Evolutionary conservation across 225 moss, liverwort and hornwort species (phyloP).

Genomic region (Pseudisothecium myosuroides): DNA sequence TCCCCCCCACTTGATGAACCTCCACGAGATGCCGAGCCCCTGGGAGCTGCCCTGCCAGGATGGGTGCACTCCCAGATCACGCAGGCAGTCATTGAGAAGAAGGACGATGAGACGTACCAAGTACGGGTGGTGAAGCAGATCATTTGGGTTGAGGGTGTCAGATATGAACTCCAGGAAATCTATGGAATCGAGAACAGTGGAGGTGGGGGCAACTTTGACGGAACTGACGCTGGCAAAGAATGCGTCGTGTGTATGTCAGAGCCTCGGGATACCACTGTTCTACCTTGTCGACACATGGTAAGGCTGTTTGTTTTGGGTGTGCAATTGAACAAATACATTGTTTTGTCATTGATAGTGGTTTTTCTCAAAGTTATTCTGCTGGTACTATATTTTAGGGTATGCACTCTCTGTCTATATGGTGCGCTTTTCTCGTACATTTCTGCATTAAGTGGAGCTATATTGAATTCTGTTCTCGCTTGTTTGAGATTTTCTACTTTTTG

Average conservation of each 20-base stretch:
- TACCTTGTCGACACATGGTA: slow-evolving; percentile 99
- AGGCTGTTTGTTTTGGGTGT: background rate
- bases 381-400: background rate
- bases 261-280: slow-evolving; percentile 87
- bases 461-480: background rate
- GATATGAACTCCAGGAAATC: slow-evolving; percentile 90
- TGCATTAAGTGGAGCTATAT: background rate
- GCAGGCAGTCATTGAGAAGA: slow-evolving; percentile 74
- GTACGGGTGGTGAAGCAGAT: slow-evolving; percentile 84
- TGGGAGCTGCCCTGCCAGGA: slow-evolving; percentile 58
- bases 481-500: background rate
- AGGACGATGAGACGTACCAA: slow-evolving; percentile 61
- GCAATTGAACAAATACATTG: background rate
- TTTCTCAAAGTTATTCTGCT: background rate
- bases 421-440: background rate
- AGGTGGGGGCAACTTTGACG: slow-evolving; percentile 52
- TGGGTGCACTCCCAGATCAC: slow-evolving; percentile 84
- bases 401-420: background rate
- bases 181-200: slow-evolving; percentile 93
- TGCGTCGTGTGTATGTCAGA: slow-evolving; percentile 99
- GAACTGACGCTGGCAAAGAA: slow-evolving; percentile 73
- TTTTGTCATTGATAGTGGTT: background rate
- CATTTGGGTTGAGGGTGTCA: slow-evolving; percentile 70
- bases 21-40: slow-evolving; percentile 24
- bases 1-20: slow-evolving; percentile 28